A percentile compares a stretch with the other conserved stretches of the same genome.
Conservation (phyloP, 441 rosid species). For the Arabidopsis hybrid region DNA sequence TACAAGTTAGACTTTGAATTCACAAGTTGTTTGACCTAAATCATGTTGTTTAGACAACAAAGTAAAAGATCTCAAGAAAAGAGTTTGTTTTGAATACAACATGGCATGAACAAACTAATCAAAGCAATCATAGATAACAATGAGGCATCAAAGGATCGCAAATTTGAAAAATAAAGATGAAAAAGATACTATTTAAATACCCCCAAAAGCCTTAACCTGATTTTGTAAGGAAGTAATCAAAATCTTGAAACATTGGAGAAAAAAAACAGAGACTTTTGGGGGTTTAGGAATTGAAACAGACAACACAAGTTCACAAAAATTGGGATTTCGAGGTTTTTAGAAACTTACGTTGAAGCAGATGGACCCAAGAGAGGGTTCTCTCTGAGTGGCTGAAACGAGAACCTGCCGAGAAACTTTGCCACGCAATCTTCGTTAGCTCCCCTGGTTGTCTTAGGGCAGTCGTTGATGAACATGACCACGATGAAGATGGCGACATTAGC, state of each 20-base stretch:
- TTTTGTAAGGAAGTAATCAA: conserved; percentile 4
- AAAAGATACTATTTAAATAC: background rate
- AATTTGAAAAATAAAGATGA: background rate
- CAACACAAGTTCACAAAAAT: background rate
- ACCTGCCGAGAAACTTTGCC: conserved; percentile 57
- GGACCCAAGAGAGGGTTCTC: conserved; percentile 72
- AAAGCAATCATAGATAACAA: background rate
- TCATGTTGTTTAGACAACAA: background rate
- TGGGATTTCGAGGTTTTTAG: background rate
- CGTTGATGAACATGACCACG: conserved; percentile 59
- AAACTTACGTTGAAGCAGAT: conserved; percentile 57
- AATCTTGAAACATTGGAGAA: background rate
- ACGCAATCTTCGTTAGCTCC: conserved; percentile 49
- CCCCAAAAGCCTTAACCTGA: conserved; percentile 16
- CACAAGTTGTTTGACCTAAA: conserved; percentile 1
- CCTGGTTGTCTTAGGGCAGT: conserved; percentile 54
- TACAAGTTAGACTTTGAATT: background rate
- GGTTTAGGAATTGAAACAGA: background rate
- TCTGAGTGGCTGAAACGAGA: conserved; percentile 67
- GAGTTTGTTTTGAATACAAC: background rate
- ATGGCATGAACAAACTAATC: conserved; percentile 6
- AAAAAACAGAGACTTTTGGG: conserved; percentile 10
- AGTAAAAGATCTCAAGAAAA: conserved; percentile 10
- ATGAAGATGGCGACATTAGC: conserved; percentile 61
- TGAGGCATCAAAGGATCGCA: background rate